Evolutionary conservation across 768 basidiomycete genomes (phyloP).

Genomic region (Lentinula aciculospora): DNA sequence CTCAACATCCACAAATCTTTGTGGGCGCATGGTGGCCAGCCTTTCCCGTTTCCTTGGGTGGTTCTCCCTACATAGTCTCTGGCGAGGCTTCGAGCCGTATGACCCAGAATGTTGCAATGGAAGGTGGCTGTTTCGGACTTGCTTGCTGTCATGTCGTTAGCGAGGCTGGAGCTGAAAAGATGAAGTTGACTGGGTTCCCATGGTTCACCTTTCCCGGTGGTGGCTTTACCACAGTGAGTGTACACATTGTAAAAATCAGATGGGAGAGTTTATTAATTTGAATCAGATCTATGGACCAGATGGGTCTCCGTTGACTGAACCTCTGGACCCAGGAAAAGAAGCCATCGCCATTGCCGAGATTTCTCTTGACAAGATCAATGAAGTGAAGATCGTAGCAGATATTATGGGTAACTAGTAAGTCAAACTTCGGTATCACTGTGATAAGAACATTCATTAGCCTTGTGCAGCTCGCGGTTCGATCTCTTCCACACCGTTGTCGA

Average conservation of each 20-base stretch:
- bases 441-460: background rate
- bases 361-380: constrained; percentile 22
- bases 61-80: constrained; percentile 22
- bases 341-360: constrained; percentile 22
- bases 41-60: constrained; percentile 18
- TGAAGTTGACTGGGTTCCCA: constrained; percentile 22
- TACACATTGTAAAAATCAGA: background rate
- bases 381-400: constrained; percentile 22
- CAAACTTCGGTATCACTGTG: background rate
- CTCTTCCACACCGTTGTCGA: constrained; percentile 21
- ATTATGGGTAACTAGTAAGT: constrained; percentile 21
- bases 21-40: constrained; percentile 26
- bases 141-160: constrained; percentile 23
- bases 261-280: background rate
- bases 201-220: constrained; percentile 24
- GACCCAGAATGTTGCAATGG: constrained; percentile 24
- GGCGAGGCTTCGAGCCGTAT: constrained; percentile 23
- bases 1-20: constrained; percentile 24
- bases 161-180: constrained; percentile 20
- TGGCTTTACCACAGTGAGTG: constrained; percentile 18
- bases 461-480: constrained; percentile 17
- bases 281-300: constrained; percentile 25
- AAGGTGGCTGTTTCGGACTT: constrained; percentile 24
- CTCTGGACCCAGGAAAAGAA: constrained; percentile 20
- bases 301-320: constrained; percentile 17